Evolutionary conservation across 176 grass and related monocot species (phyloP), one percentile per base, ranked within the genome.

Genomic region (Alopecurus myosuroides): DNA sequence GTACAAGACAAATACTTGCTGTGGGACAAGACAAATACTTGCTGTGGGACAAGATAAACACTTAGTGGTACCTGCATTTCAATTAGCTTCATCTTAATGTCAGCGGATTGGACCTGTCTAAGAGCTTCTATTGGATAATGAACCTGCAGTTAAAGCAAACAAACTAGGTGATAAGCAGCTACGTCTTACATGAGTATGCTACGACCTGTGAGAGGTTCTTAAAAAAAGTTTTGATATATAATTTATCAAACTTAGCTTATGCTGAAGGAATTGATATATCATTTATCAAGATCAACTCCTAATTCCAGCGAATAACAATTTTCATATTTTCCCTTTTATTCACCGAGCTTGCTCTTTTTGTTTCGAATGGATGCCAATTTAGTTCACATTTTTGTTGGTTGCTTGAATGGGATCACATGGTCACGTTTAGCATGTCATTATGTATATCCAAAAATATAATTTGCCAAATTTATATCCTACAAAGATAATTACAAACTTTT

Each of bases 101-200:
- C 87, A 82, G 89, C 80, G 0, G 46, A 98, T 51, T 94, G 60
- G 46, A 85, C 77, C 61, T 85, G 78, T 86, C 80, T 86, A 69
- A 98, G 89, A 86, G 93, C 87, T 95, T 90, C 95, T n/a, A 89
- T 63, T 58, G 95, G 91, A 92, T 98, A 98, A 82, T 98, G 89
- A 81, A 98, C 81, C 93, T 98, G 85, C 61, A 81, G 4, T 76
- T 81, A 58, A 33, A 85, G 29, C 60, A 88, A 77, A 72, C 39
- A 86, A 29, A 88, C 19, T 4, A 57, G 71, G 40, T 72, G 11
- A 82, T 69, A 66, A 74, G 25, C 39, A 84, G 15, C 39, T 13
- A 85, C 2, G 23, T 67, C 28, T 74, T 84, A 80, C 52, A 39
- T 69, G 26, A 77, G 82, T 75, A 64, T 37, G 36, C 48, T 25